A percentile compares a stretch with the other conserved stretches of the same genome.
phyloP scores from a whole-genome alignment of 345 rosid genomes.

The Salix viminalis region DNA sequence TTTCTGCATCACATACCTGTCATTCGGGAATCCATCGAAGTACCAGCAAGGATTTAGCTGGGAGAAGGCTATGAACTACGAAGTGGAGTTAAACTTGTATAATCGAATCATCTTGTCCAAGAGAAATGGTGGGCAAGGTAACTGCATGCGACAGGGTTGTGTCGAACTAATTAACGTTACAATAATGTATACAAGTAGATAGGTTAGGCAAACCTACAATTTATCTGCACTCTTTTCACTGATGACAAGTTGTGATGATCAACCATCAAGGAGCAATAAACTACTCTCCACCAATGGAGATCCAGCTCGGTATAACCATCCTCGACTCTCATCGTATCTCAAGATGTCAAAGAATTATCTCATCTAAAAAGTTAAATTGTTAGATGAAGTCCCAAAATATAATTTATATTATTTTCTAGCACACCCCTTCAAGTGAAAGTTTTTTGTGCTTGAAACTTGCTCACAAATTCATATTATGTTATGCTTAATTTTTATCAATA shows the following conservation, averaged over 20 bases:
- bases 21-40: background rate
- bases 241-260: background rate
- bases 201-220: background rate
- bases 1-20: background rate
- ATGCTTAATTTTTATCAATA: no score
- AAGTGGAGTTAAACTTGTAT: background rate
- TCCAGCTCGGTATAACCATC: no score
- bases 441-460: no score
- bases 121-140: background rate
- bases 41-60: background rate
- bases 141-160: background rate
- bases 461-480: no score
- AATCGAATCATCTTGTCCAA: background rate
- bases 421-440: no score
- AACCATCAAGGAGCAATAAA: background rate
- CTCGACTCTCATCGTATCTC: no score
- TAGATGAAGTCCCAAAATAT: no score
- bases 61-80: background rate
- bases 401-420: no score
- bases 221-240: background rate
- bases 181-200: background rate
- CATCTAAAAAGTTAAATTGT: fast-evolving
- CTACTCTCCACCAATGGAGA: background rate
- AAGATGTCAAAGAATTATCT: no score
- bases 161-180: background rate